These are phyloP conservation scores for Lodderomyces jiufengensis DNA, from an alignment of 1,139 yeast genomes.

Conservation along the genomic window DNA sequence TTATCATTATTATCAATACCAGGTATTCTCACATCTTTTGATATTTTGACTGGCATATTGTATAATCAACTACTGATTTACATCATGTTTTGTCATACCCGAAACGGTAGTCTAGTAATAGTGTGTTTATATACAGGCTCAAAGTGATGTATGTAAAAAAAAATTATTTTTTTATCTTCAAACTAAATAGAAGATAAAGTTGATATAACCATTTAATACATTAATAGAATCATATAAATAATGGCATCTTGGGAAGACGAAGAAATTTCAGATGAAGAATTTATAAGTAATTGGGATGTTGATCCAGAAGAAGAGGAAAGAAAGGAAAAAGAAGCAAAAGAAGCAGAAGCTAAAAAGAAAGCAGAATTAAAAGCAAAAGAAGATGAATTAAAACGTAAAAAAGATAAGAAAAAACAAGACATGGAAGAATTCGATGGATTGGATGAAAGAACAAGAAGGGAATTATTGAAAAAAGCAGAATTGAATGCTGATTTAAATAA, in stretches of 20 bases:
- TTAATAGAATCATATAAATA: slow-evolving; percentile 18
- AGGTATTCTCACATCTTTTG: neutral
- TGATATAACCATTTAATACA: no score
- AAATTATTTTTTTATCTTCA: no score
- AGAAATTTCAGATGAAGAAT: slow-evolving; percentile 71
- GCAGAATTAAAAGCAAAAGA: slow-evolving; percentile 37
- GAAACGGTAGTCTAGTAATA: no score
- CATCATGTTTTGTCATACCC: no score
- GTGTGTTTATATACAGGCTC: no score
- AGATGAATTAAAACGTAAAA: slow-evolving; percentile 40
- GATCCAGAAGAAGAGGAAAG: slow-evolving; percentile 60
- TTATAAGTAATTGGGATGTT: slow-evolving; percentile 80
- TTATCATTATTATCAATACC: neutral
- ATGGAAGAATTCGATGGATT: slow-evolving; percentile 56
- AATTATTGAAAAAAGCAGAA: slow-evolving; percentile 75
- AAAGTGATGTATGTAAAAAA: no score
- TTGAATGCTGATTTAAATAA: slow-evolving; percentile 81
- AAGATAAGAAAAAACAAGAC: slow-evolving; percentile 29
- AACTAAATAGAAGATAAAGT: no score
- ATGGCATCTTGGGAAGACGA: slow-evolving; percentile 71
- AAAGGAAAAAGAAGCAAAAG: slow-evolving; percentile 41
- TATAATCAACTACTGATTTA: no score
- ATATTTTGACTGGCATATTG: slow-evolving; percentile 1
- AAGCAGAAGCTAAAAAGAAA: slow-evolving; percentile 42
- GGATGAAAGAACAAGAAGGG: slow-evolving; percentile 66